These are phyloP conservation scores for Solanum pinnatisectum DNA, from an alignment of 257 asterid genomes.

Conservation along the genomic window DNA sequence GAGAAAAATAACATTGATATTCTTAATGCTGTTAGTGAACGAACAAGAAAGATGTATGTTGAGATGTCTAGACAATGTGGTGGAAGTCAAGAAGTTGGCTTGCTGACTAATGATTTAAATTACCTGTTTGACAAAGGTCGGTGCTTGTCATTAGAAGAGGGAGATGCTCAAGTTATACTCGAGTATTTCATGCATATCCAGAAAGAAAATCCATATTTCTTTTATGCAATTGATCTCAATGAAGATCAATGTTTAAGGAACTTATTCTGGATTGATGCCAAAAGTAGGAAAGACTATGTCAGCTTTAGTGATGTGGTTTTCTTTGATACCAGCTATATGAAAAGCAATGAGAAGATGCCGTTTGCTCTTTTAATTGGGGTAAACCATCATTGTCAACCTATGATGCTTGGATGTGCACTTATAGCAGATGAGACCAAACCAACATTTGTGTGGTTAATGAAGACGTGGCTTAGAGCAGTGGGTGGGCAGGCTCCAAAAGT, in stretches of 20 bases:
- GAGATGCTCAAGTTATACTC: slow-evolving; percentile 73
- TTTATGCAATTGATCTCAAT: slow-evolving; percentile 76
- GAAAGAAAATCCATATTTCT: slow-evolving; percentile 66
- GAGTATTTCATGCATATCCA: slow-evolving; percentile 77
- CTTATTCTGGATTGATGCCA: slow-evolving; percentile 92
- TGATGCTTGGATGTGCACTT: slow-evolving; percentile 79
- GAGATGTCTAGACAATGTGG: slow-evolving; percentile 85
- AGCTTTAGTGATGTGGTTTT: slow-evolving; percentile 71
- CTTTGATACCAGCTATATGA: slow-evolving; percentile 65
- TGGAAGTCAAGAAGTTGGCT: slow-evolving; percentile 24
- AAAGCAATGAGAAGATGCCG: slow-evolving; percentile 78
- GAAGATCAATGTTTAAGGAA: slow-evolving; percentile 83
- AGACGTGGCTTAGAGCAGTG: slow-evolving; percentile 92
- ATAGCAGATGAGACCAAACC: slow-evolving; percentile 72
- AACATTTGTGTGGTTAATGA: slow-evolving; percentile 82
- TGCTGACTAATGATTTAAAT: slow-evolving; percentile 34
- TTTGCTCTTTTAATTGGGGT: slow-evolving; percentile 76
- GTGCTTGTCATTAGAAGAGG: slow-evolving; percentile 68
- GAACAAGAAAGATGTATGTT: slow-evolving; percentile 91
- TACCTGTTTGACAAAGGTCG: slow-evolving; percentile 53
- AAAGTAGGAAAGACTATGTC: slow-evolving; percentile 67
- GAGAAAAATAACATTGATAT: slow-evolving; percentile 89
- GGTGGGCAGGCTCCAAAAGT: slow-evolving; percentile 77
- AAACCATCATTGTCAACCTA: slow-evolving; percentile 93
- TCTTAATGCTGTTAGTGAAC: slow-evolving; percentile 86